A percentile compares a stretch with the other conserved stretches of the same genome.
Evolutionary conservation across 139 green algal species (phyloP).

Genomic region (Tetradesmus obliquus): DNA sequence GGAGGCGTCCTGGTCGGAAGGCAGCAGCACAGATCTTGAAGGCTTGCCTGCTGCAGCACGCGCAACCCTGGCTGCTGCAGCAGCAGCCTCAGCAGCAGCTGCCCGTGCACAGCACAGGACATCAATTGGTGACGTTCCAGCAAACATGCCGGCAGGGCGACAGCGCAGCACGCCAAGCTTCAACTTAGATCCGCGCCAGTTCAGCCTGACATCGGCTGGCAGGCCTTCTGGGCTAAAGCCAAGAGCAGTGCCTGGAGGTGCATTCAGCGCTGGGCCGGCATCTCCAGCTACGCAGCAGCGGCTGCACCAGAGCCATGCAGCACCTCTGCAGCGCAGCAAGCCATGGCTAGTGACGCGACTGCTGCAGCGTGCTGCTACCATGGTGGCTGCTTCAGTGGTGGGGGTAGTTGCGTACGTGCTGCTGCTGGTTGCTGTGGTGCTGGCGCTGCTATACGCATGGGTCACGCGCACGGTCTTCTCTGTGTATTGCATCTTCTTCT

Average conservation of each 20-base stretch:
- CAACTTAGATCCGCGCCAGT: too few species aligned
- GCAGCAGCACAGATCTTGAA: neutral
- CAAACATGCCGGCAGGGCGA: too few species aligned
- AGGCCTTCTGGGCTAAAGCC: too few species aligned
- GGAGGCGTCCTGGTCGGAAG: neutral
- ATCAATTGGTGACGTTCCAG: neutral
- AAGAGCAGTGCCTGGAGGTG: too few species aligned
- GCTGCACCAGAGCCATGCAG: neutral
- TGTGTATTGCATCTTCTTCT: slow-evolving; percentile 19
- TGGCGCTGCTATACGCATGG: neutral
- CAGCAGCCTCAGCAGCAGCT: neutral
- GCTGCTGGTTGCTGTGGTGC: slow-evolving; percentile 7
- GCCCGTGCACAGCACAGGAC: neutral
- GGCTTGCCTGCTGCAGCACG: neutral
- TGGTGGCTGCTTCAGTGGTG: neutral
- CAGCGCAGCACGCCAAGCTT: too few species aligned
- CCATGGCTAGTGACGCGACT: neutral
- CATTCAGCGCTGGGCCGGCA: too few species aligned
- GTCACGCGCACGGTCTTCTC: slow-evolving; percentile 1
- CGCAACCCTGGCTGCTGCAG: neutral
- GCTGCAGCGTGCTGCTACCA: neutral
- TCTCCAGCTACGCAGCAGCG: too few species aligned
- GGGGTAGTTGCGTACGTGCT: neutral
- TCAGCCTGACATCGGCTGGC: too few species aligned
- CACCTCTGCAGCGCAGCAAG: neutral